Evolutionary conservation across 139 green algal species (phyloP), one percentile per base, ranked within the genome.

Genomic region (Spirogloea muscicola): DNA sequence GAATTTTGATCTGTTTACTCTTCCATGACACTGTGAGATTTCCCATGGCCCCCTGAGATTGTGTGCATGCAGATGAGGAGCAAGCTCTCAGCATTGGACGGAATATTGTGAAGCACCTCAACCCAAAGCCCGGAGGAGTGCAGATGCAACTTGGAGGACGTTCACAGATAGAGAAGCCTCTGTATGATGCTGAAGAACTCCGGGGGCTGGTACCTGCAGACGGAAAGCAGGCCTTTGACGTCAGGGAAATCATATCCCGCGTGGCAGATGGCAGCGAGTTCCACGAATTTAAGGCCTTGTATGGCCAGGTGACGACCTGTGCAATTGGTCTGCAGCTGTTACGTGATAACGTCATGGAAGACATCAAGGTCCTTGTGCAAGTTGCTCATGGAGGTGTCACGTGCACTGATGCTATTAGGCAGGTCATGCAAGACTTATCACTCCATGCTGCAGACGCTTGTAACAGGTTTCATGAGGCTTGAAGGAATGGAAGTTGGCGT

Each of bases 261-360:
- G 18, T 97, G 31, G 68, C 95, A 67, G 92, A 97, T 77, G 92
- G 92, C 52, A 88, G 77, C 31, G 41, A 84, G 3, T 93, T 97
- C 76, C 83, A 95, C 33, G 91, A 96, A 79, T 97, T 97, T 81
- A 97, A 97, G 77, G 74, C 77, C 42, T 84, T 87, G 61, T 97
- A 95, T 49, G 92, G 92, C 25, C 86, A 44, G 1, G 72, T 80
- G 34, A 33, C 40, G 33, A 62, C 13, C n/a, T n/a, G n/a, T n/a
- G n/a, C n/a, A n/a, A n/a, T n/a, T n/a, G n/a, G n/a, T n/a, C n/a
- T n/a, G n/a, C n/a, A n/a, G n/a, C n/a, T n/a, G n/a, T n/a, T n/a
- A n/a, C n/a, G n/a, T n/a, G n/a, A n/a, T n/a, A n/a, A n/a, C n/a
- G n/a, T n/a, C n/a, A n/a, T n/a, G n/a, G n/a, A n/a, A n/a, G n/a